Percentiles rank a stretch among this genome's conserved stretches.
Conservation (phyloP, 495 filamentous ascomycete genomes). For the Tuber aestivum region DNA sequence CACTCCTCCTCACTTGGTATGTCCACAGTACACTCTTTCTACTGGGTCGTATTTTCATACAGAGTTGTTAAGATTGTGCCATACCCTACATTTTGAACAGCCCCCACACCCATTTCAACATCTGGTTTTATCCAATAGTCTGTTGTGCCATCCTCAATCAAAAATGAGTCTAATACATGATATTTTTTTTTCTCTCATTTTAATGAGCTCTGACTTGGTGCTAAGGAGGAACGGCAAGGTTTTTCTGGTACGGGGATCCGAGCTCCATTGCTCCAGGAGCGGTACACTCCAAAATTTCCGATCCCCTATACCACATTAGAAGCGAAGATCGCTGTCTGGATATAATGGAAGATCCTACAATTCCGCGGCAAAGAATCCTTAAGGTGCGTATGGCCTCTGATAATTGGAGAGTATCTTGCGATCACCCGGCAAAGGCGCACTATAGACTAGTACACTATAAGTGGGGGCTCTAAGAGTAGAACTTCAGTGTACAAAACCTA, state of each 20-base stretch:
- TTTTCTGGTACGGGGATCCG: slow-evolving; percentile 16
- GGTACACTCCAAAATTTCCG: slow-evolving; percentile 13
- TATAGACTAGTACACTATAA: background rate
- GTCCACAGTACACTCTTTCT: too few relatives aligned
- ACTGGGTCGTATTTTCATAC: too few relatives aligned
- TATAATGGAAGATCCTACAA: background rate
- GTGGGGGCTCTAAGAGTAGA: background rate
- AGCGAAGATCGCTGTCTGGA: background rate
- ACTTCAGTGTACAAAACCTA: background rate
- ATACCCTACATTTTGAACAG: too few relatives aligned
- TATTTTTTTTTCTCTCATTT: background rate
- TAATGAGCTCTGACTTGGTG: background rate
- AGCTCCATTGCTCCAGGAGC: slow-evolving; percentile 21
- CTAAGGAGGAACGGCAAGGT: background rate
- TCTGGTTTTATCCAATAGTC: background rate
- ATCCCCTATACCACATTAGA: slow-evolving; percentile 4
- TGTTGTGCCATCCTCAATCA: background rate
- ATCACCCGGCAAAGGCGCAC: background rate
- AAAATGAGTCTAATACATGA: background rate
- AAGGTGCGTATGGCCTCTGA: background rate
- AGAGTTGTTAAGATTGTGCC: too few relatives aligned
- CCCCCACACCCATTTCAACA: background rate
- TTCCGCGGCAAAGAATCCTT: background rate
- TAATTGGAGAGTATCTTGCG: background rate
- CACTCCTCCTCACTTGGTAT: too few relatives aligned